Evolutionary conservation across 805 yeast species (phyloP).

Genomic region (Starmera dryadoides): DNA sequence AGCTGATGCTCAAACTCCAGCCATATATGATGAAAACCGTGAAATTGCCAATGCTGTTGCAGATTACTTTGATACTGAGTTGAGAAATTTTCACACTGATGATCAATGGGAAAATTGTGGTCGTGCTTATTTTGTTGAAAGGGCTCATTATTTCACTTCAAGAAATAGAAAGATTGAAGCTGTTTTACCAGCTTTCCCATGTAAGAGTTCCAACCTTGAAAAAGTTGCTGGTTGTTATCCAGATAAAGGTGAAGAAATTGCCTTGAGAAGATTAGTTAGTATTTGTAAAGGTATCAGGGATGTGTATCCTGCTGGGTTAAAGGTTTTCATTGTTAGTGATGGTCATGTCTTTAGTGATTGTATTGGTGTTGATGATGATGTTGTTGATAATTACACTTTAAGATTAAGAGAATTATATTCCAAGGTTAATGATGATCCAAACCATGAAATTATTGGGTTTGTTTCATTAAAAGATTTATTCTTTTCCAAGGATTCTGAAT

Average conservation of each 20-base stretch:
- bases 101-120: constrained; percentile 48
- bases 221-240: constrained; percentile 45
- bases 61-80: constrained; percentile 34
- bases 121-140: constrained; percentile 31
- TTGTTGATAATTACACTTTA: constrained; percentile 40
- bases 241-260: constrained; percentile 46
- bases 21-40: constrained; percentile 4
- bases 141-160: constrained; percentile 40
- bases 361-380: constrained; percentile 51
- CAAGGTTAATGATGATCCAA: constrained; percentile 24
- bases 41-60: constrained; percentile 26
- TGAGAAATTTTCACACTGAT: constrained; percentile 38
- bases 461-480: constrained; percentile 34
- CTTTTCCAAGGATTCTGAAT: constrained; percentile 23
- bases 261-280: constrained; percentile 29
- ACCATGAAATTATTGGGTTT: constrained; percentile 28
- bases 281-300: constrained; percentile 24
- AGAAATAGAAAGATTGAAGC: constrained; percentile 43
- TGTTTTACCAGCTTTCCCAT: constrained; percentile 59
- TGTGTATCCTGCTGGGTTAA: constrained; percentile 49
- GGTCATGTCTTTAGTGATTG: constrained; percentile 64
- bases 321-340: constrained; percentile 51
- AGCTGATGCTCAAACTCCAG: constrained; percentile 13
- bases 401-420: constrained; percentile 36
- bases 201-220: constrained; percentile 50